Evolutionary conservation across 805 yeast genomes (phyloP).

Genomic region (Nakazawaea molendinolei): DNA sequence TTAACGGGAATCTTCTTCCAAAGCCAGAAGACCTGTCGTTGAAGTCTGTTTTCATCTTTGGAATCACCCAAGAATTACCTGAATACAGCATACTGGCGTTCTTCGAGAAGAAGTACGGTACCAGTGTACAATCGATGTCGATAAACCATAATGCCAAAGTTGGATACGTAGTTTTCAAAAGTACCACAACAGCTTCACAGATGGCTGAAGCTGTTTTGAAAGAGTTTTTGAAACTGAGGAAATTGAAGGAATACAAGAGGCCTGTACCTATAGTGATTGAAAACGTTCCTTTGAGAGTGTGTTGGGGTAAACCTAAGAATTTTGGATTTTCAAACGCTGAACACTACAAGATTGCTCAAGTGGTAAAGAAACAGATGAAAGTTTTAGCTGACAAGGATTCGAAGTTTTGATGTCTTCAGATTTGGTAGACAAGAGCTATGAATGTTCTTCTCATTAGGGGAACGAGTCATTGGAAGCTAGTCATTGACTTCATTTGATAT

Average conservation of each 20-base stretch:
- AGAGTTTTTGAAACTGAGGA: background rate
- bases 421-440: too few species aligned
- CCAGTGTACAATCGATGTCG: slow-evolving; percentile 40
- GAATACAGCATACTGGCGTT: slow-evolving; percentile 51
- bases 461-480: too few species aligned
- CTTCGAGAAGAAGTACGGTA: slow-evolving; percentile 34
- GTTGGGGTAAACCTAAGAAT: slow-evolving; percentile 46
- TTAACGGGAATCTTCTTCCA: slow-evolving; percentile 44
- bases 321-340: slow-evolving; percentile 38
- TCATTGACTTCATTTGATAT: too few species aligned
- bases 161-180: slow-evolving; percentile 54
- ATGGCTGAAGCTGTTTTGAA: slow-evolving; percentile 21
- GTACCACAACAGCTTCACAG: slow-evolving; percentile 46
- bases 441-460: too few species aligned
- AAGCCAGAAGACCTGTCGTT: slow-evolving; percentile 32
- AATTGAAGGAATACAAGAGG: slow-evolving; percentile 9
- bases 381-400: slow-evolving; percentile 40
- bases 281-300: slow-evolving; percentile 40
- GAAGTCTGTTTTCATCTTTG: slow-evolving; percentile 69
- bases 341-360: slow-evolving; percentile 38
- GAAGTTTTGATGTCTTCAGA: too few species aligned
- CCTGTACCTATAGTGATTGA: slow-evolving; percentile 29
- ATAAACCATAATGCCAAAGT: slow-evolving; percentile 53
- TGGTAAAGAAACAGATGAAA: slow-evolving; percentile 47
- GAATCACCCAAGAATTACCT: slow-evolving; percentile 60